phyloP scores from a whole-genome alignment of 148 eudicot species.

The Nepenthes gracilis region DNA sequence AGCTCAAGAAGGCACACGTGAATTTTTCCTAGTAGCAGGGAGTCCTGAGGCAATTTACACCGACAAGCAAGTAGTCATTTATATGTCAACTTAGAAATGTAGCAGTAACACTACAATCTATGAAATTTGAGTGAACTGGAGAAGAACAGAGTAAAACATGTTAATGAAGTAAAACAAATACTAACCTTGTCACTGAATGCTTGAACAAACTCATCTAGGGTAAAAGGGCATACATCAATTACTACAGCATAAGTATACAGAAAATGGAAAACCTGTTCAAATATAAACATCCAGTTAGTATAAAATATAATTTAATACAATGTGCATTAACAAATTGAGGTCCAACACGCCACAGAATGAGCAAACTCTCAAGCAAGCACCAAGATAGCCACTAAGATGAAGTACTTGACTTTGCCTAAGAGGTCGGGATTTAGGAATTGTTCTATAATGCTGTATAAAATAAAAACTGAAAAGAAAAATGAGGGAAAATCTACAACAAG shows the following conservation, averaged over 20 bases:
- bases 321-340: background rate
- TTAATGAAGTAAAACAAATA: background rate
- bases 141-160: background rate
- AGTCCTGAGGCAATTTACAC: conserved; percentile 41
- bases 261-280: conserved; percentile 71
- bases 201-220: conserved; percentile 76
- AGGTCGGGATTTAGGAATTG: too few relatives aligned
- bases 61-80: background rate
- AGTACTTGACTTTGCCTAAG: too few relatives aligned
- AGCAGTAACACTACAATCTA: background rate
- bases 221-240: conserved; percentile 53
- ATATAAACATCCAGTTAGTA: background rate
- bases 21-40: conserved; percentile 66
- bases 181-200: conserved; percentile 75
- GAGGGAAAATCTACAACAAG: too few relatives aligned
- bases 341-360: background rate
- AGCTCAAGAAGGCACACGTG: conserved; percentile 57
- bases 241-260: conserved; percentile 63
- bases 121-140: background rate
- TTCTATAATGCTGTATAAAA: too few relatives aligned
- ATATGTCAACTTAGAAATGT: background rate
- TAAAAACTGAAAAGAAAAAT: too few relatives aligned
- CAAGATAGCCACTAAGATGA: too few relatives aligned
- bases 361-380: background rate
- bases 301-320: background rate